Evolutionary conservation across 306 rosid genomes (phyloP), one percentile per base, ranked within the genome.

Genomic region (Ceratonia siliqua): DNA sequence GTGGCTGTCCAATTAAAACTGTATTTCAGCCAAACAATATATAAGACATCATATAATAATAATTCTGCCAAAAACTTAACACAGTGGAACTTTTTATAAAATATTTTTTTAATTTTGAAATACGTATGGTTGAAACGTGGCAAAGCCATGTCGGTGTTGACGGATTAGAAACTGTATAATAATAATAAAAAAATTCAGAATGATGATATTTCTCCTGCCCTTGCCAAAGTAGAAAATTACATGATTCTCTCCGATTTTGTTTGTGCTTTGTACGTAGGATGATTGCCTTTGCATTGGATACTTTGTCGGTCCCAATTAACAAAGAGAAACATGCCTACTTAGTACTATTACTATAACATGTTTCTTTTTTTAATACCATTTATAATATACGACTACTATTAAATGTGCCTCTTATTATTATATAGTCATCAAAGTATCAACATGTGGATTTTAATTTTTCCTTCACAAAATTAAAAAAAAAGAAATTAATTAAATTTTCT

Each of bases 271-370:
- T 53, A 15, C 27, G 5, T 58, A n/a, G 74, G 68, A 64, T 58
- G 58, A 62, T 58, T 49, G 72, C 42, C 52, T 59, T 61, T 68
- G 52, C 86, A 68, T 74, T 43, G 86, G 80, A 78, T 82, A 15
- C 86, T 59, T 15, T 78, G 86, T 82, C 83, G 43, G 78, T 74
- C 50, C 42, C 20, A 43, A 70, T 78, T 49, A 49, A 70, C 30
- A 25, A 36, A 69, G 33, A 17, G 11, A 33, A 43, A 39, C 1
- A 36, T 56, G 24, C 39, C n/a, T n/a, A n/a, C n/a, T n/a, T n/a
- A n/a, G n/a, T n/a, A n/a, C n/a, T n/a, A n/a, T n/a, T 4, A 6
- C n/a, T 14, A 28, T 61, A 66, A 43, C 24, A 53, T 62, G 4
- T 18, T 20, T 17, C 36, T 21, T 62, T 18, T 5, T 6, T 32